Base-by-base conservation (phyloP, 2,329 filamentous ascomycete genomes). In the Dothideomycetes sp. region DNA sequence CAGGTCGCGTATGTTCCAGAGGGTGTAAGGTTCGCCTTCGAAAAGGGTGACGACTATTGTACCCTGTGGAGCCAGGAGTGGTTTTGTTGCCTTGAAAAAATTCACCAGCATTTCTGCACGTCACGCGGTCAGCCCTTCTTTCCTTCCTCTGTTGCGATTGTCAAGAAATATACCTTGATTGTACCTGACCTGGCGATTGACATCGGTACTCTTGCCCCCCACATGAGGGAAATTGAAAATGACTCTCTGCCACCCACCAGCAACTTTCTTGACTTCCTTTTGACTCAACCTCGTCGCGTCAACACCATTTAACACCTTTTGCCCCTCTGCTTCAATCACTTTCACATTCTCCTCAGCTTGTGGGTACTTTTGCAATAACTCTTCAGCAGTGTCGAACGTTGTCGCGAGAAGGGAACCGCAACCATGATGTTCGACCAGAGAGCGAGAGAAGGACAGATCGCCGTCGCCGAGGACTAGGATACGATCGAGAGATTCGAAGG, bases 141-240 rank as follows among this genome's bases (percentile, higher is more conserved):
- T n/a, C n/a, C n/a, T n/a, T n/a, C n/a, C n/a, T n/a, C n/a, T 29
- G 15, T 29, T 29, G 7, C n/a, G 27, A 11, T n/a, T 28, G 10
- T 4, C 4, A 11, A n/a, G 33, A 33, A 5, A 9, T 29, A 40
- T 47, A 61, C 60, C 40, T 63, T 94, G 88, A 65, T 98, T 96
- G 60, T 84, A 78, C 43, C 91, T 79, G 11, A 95, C 87, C 64
- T 98, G 91, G 24, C 91, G 74, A 66, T 95, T 95, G 42, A 95
- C 82, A 65, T 96, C 88, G 51, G 82, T 96, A 49, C 78, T 83
- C 54, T 93, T 80, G 32, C 91, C 91, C 48, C 91, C 91, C 3
- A 93, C 83, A 65, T 98, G 91, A 24, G 91, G 91, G 62, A 98
- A 98, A 69, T 95, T 94, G 76, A 96, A 98, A 50, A 89, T 71